A percentile compares a stretch with the other conserved stretches of the same genome.
These are phyloP conservation scores for Heracleum sosnowskyi DNA, from an alignment of 129 eudicot species.

Conservation along the genomic window DNA sequence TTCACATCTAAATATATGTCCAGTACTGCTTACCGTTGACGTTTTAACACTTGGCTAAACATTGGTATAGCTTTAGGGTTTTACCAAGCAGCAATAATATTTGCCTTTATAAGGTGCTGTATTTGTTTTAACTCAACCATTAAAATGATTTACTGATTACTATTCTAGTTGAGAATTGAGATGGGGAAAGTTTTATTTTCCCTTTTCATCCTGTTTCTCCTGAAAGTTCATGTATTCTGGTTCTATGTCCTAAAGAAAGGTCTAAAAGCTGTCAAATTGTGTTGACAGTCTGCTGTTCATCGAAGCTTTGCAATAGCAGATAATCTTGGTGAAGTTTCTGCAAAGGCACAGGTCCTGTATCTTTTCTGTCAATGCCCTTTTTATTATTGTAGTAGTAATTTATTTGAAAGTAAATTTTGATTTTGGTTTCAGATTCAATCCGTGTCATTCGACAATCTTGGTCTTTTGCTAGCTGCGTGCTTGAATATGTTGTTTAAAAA, in stretches of 20 bases:
- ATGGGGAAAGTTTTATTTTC: background rate
- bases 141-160: background rate
- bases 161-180: background rate
- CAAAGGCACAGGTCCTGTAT: constrained; percentile 69
- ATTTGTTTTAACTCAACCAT: background rate
- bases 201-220: background rate
- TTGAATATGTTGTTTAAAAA: constrained; percentile 53
- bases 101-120: background rate
- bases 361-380: background rate
- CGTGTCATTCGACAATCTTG: constrained; percentile 90
- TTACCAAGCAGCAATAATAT: background rate
- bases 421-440: constrained; percentile 68
- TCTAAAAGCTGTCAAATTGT: constrained; percentile 5
- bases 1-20: background rate
- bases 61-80: background rate
- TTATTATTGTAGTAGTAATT: background rate
- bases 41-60: background rate
- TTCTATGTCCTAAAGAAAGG: background rate
- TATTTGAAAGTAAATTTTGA: background rate
- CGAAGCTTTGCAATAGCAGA: constrained; percentile 91
- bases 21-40: background rate
- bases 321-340: constrained; percentile 97
- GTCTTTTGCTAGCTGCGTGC: constrained; percentile 82
- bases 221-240: background rate
- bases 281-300: constrained; percentile 85